A percentile compares a stretch with the other conserved stretches of the same genome.
Conservation (phyloP, 164 flowering plant genomes). For the Vitis amurensis region DNA sequence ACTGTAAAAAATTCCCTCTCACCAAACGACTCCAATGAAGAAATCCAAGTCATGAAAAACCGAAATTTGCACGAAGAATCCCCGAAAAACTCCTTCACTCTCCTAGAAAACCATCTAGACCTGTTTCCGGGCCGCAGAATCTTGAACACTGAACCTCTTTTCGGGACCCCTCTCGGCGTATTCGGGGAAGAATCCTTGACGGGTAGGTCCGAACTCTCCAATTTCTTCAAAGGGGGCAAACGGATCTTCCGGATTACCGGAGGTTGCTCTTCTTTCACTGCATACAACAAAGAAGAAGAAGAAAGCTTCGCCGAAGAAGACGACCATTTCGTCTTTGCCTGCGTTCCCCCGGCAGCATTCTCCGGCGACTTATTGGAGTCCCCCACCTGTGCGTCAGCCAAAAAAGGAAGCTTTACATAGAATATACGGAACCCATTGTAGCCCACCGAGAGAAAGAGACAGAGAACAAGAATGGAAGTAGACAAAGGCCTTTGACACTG, state of each 20-base stretch:
- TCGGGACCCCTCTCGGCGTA: conserved; percentile 17
- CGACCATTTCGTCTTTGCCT: conserved; percentile 6
- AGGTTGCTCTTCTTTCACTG: conserved; percentile 47
- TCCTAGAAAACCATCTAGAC: conserved; percentile 32
- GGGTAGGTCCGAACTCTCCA: conserved; percentile 7
- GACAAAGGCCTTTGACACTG: not conserved
- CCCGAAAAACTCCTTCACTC: conserved; percentile 45
- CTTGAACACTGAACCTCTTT: conserved; percentile 10
- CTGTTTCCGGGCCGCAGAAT: conserved; percentile 13
- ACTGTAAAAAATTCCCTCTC: conserved; percentile 50
- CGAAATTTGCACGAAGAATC: conserved; percentile 47
- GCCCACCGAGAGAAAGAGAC: conserved; percentile 17
- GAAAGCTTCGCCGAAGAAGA: conserved; percentile 23
- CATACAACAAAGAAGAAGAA: conserved; percentile 36
- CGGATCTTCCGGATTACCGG: conserved; percentile 28
- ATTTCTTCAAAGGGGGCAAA: conserved; percentile 26
- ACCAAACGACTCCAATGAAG: conserved; percentile 60
- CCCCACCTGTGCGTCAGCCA: conserved; percentile 1
- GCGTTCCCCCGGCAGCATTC: conserved; percentile 12
- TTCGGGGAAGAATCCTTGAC: conserved; percentile 5
- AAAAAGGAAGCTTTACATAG: conserved; percentile 14
- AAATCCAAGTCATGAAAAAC: conserved; percentile 93
- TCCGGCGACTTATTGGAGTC: conserved; percentile 18
- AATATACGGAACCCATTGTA: conserved; percentile 27
- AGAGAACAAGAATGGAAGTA: conserved; percentile 19